Evolutionary conservation across 1,284 basidiomycete genomes (phyloP), one percentile per base, ranked within the genome.

Genomic region (Xerocomus minutiporus): DNA sequence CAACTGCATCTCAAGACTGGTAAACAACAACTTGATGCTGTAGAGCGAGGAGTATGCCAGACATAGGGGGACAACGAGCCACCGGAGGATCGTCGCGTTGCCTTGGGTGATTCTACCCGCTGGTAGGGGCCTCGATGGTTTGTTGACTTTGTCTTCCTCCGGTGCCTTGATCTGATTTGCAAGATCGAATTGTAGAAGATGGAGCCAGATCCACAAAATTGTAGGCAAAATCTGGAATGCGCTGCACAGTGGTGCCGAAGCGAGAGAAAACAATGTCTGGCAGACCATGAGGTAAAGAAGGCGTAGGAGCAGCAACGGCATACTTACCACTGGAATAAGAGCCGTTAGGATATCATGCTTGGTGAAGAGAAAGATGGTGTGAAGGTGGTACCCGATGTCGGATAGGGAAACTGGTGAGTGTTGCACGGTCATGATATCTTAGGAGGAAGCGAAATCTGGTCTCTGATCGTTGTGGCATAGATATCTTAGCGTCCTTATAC

Each of bases 141-240:
- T 74, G 60, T 77, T 77, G 31, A 62, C 29, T 20, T 50, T 55
- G 57, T 79, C 76, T 56, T 78, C 77, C 13, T 69, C 68, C 1
- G 66, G 64, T 3, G 62, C 60, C 20, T 72, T 61, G 42, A 65
- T 67, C 59, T 78, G 77, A 50, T 78, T 78, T 1, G 77, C 69
- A 17, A 78, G 60, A 43, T 71, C 60, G 55, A 73, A 73, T 35
- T 76, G 74, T 8, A 79, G 61, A 1, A 73, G 55, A 39, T 79
- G 73, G 1, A 73, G 38, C 73, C 72, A 79, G 5, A 74, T 62
- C 77, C 77, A 79, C 23, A 71, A 60, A 1, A 68, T 45, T 1
- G 63, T 56, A 25, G 71, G 66, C 2, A 61, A 35, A 13, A 73
- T 52, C 8, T 58, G 60, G 5, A 39, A 45, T 13, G 61, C 32